Conservation (phyloP, 805 yeast genomes). For the Osmozyma mogii region DNA sequence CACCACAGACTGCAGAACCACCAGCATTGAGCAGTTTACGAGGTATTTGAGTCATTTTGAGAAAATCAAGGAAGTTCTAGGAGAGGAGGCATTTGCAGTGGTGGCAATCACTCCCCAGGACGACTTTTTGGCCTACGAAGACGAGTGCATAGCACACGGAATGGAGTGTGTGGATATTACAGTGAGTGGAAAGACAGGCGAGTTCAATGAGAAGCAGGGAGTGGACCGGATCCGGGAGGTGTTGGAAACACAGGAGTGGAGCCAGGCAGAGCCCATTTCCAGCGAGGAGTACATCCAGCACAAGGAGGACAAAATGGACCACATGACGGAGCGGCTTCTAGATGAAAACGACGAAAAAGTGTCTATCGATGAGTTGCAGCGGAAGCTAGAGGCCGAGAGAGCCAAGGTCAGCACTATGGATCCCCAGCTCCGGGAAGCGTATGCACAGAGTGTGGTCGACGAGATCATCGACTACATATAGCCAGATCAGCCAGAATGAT, state of each 20-base stretch:
- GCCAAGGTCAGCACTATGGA: conserved; percentile 17
- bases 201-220: conserved; percentile 37
- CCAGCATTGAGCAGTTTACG: conserved; percentile 15
- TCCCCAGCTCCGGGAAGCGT: conserved; percentile 20
- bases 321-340: conserved; percentile 23
- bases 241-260: conserved; percentile 45
- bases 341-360: conserved; percentile 6
- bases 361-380: conserved; percentile 25
- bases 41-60: conserved; percentile 8
- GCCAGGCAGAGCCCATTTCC: conserved; percentile 9
- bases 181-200: conserved; percentile 27
- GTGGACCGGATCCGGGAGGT: conserved; percentile 36
- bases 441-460: conserved; percentile 28
- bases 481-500: no score
- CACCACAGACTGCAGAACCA: conserved; percentile 24
- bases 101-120: conserved; percentile 17
- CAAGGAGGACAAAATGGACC: conserved; percentile 14
- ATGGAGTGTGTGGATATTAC: conserved; percentile 34
- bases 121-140: conserved; percentile 23
- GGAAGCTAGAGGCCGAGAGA: conserved; percentile 29
- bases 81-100: conserved; percentile 18
- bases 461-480: conserved; percentile 35
- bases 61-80: conserved; percentile 7
- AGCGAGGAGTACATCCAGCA: conserved; percentile 13
- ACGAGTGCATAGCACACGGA: conserved; percentile 28